phyloP scores from a whole-genome alignment of 1,284 basidiomycete species.

The Mycosarcoma maydis region DNA sequence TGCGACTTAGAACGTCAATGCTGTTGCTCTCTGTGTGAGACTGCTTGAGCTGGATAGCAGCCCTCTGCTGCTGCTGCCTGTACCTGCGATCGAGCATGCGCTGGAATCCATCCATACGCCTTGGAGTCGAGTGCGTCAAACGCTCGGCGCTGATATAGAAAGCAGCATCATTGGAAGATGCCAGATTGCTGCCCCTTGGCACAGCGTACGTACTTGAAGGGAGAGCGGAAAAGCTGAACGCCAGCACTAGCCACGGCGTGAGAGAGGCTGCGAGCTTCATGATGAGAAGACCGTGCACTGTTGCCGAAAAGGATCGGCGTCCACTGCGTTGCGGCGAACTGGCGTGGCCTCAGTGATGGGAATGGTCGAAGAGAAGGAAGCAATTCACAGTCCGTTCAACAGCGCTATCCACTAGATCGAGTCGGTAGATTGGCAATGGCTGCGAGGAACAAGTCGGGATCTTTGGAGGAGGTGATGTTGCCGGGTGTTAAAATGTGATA shows the following conservation, averaged over 20 bases:
- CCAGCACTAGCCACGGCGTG: slow-evolving; percentile 29
- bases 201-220: slow-evolving; percentile 6
- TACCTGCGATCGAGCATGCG: slow-evolving; percentile 38
- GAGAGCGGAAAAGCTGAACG: slow-evolving; percentile 10
- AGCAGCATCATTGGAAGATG: not conserved
- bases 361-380: no score
- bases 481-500: no score
- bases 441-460: no score
- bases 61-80: slow-evolving; percentile 21
- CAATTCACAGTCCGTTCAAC: no score
- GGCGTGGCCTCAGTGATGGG: no score
- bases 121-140: slow-evolving; percentile 34
- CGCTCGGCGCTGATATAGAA: slow-evolving; percentile 36
- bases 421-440: slow-evolving; percentile 2
- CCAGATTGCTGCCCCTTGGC: slow-evolving; percentile 3
- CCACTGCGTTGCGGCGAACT: no score
- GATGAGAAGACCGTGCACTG: no score
- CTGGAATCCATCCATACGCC: slow-evolving; percentile 42
- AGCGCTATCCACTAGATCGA: no score
- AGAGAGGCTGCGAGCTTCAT: slow-evolving; percentile 32
- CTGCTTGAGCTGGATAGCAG: not conserved
- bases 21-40: not conserved
- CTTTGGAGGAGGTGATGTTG: no score
- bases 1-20: slow-evolving; percentile 7
- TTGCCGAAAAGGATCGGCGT: no score